Conservation (phyloP, 768 basidiomycete genomes). For the Rhodotorula paludigena region DNA sequence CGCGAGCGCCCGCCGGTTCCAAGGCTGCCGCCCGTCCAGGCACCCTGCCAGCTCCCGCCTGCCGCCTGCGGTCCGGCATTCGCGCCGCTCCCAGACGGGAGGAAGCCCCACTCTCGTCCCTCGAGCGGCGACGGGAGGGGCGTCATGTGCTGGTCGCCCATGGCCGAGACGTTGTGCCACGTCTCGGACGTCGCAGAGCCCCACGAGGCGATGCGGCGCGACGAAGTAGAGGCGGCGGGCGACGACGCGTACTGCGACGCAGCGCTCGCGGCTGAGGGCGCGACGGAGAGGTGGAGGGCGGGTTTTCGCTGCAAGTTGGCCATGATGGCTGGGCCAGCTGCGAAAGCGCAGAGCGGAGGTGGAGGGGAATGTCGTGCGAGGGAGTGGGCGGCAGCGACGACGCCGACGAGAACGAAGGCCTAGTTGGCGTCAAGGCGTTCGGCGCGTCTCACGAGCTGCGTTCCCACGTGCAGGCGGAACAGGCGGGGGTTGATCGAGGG, state of each 20-base stretch:
- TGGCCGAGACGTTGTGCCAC: not conserved
- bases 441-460: too few relatives aligned
- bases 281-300: slow-evolving; percentile 10
- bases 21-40: not conserved
- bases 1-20: not conserved
- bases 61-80: not conserved
- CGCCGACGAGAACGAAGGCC: too few relatives aligned
- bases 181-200: slow-evolving; percentile 20
- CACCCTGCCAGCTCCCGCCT: slow-evolving; percentile 2
- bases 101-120: slow-evolving; percentile 22
- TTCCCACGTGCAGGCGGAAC: too few relatives aligned
- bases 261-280: not conserved
- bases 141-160: slow-evolving; percentile 10
- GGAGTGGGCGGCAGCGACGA: too few relatives aligned
- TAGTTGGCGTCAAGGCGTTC: too few relatives aligned
- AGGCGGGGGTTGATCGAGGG: too few relatives aligned
- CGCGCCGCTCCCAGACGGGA: slow-evolving; percentile 1
- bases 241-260: not conserved
- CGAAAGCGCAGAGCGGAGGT: too few relatives aligned
- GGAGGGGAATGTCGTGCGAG: too few relatives aligned
- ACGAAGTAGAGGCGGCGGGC: not conserved
- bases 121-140: slow-evolving; percentile 14
- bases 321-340: not conserved
- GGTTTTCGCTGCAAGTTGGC: slow-evolving; percentile 2
- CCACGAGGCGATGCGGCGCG: slow-evolving; percentile 31